Evolutionary conservation across 257 asterid species (phyloP).

Genomic region (Ehretia macrophylla): DNA sequence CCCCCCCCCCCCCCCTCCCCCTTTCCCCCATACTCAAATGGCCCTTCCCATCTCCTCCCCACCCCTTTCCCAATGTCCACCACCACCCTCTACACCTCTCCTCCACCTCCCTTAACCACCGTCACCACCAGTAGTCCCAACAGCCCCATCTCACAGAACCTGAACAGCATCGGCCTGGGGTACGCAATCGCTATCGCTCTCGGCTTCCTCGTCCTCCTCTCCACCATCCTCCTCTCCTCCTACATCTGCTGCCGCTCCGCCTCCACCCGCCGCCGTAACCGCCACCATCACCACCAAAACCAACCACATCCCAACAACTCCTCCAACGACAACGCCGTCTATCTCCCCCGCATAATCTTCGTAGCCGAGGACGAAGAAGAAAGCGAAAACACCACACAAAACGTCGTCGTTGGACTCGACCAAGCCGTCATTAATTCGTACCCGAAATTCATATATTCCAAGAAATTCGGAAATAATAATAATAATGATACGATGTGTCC

Average conservation of each 20-base stretch:
- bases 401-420: slow-evolving; percentile 43
- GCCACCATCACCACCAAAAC: slow-evolving; percentile 34
- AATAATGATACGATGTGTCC: slow-evolving; percentile 38
- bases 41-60: slow-evolving; percentile 12
- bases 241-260: slow-evolving; percentile 82
- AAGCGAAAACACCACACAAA: slow-evolving; percentile 17
- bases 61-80: slow-evolving; percentile 37
- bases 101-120: not conserved
- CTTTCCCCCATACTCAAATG: slow-evolving; percentile 30
- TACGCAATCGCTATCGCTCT: slow-evolving; percentile 74
- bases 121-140: not conserved
- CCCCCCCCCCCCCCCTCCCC: not conserved
- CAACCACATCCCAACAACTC: not conserved
- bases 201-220: slow-evolving; percentile 80
- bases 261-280: slow-evolving; percentile 50
- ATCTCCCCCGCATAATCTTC: slow-evolving; percentile 83
- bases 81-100: slow-evolving; percentile 1
- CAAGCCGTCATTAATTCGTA: slow-evolving; percentile 31
- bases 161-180: slow-evolving; percentile 57
- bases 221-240: slow-evolving; percentile 60
- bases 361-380: slow-evolving; percentile 67
- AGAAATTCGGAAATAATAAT: slow-evolving; percentile 8
- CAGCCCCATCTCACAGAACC: not conserved
- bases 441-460: slow-evolving; percentile 37
- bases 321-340: slow-evolving; percentile 46